Evolutionary conservation across 1,139 yeast species (phyloP).

Genomic region (Pichia sp.): DNA sequence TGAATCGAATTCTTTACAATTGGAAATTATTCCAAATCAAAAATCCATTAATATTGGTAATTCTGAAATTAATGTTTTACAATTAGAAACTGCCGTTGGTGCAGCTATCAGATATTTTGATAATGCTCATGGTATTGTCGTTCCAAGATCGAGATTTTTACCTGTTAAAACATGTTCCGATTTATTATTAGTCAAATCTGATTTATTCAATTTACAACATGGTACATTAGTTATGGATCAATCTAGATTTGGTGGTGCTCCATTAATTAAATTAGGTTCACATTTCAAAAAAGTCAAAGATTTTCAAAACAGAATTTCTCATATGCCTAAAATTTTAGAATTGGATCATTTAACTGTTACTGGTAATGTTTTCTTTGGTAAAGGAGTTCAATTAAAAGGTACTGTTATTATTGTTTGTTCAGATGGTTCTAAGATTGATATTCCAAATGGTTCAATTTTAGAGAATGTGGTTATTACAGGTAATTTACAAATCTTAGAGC

Average conservation of each 20-base stretch:
- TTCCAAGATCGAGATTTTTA: conserved; percentile 94
- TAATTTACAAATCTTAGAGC: conserved; percentile 91
- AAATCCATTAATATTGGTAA: conserved; percentile 76
- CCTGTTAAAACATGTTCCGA: conserved; percentile 98
- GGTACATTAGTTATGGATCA: conserved; percentile 86
- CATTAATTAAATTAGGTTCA: conserved; percentile 91
- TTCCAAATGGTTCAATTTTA: conserved; percentile 90
- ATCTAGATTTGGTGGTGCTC: conserved; percentile 85
- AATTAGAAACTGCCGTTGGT: conserved; percentile 97
- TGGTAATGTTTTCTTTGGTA: conserved; percentile 90
- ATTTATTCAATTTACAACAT: conserved; percentile 81
- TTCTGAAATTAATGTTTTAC: conserved; percentile 76
- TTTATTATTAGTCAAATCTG: conserved; percentile 90
- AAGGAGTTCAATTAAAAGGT: conserved; percentile 86
- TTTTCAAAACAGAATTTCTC: conserved; percentile 85
- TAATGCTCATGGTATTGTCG: conserved; percentile 96
- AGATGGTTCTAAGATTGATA: conserved; percentile 93
- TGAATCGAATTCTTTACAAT: conserved; percentile 72
- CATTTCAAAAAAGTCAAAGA: conserved; percentile 93
- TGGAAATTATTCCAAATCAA: conserved; percentile 93
- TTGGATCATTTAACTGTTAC: conserved; percentile 96
- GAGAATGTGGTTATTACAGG: conserved; percentile 98
- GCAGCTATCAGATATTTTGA: conserved; percentile 96
- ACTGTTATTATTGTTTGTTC: conserved; percentile 96
- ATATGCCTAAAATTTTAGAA: conserved; percentile 93